Evolutionary conservation across 805 yeast genomes (phyloP), one percentile per base, ranked within the genome.

Genomic region (Brettanomyces sp.): DNA sequence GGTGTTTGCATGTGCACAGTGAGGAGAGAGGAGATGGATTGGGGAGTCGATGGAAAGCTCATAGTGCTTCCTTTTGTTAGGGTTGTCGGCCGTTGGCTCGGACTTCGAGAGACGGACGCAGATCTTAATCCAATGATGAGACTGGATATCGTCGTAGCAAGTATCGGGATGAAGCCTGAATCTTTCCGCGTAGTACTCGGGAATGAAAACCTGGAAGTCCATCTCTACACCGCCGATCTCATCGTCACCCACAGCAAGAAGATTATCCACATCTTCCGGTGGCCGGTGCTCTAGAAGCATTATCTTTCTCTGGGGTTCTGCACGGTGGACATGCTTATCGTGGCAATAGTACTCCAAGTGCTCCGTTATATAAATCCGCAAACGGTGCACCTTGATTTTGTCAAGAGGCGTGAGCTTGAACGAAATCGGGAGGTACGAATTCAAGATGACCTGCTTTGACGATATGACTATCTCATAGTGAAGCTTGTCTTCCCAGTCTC

Each of bases 11-110:
- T 84, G 95, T 1, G 87, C 84, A 50, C 96, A 87, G 42, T 77
- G 66, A 5, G 82, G 79, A 42, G 90, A 80, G 43, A 90, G 67
- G 4, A 93, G 71, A 56, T 85, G 95, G 49, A 93, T 80, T 3
- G 99, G 99, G 3, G 96, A 86, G 63, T 93, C 99, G 47, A 93
- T 91, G 48, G 88, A 81, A 40, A 93, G 85, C 66, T 93, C 99
- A 60, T 85, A 93, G 59, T 89, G 97, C 60, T 90, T 93, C 41
- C 95, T 70, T 58, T 86, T 86, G 5, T 49, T 43, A 2, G 66
- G 64, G 36, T 64, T 60, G 23, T 61, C 67, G 40, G 68, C 65
- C 2, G 72, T 69, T 3, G 80, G 76, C 39, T 84, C 80, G n/a
- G 72, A 58, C 52, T 75, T 77, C 4, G 95, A 85, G 36, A 93